Conservation (phyloP, 345 rosid species). For the rapeseed (Brassica napus) region DNA sequence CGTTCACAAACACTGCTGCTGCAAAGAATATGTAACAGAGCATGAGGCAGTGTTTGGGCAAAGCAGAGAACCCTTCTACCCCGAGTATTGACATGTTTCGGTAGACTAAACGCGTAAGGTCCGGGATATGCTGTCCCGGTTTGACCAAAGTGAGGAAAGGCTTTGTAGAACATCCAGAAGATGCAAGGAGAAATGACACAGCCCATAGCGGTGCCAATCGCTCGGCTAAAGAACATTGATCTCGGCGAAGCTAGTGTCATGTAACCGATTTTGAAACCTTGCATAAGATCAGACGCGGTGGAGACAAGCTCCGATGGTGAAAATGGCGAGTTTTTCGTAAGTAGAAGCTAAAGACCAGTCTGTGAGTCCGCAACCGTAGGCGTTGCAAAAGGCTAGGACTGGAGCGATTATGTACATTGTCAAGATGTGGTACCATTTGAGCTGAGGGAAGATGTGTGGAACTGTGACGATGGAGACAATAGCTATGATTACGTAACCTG, state of each 20-base stretch:
- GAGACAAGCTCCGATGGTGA: slow-evolving; percentile 65
- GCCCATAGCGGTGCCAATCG: slow-evolving; percentile 75
- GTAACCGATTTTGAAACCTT: slow-evolving; percentile 82
- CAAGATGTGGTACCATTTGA: slow-evolving; percentile 63
- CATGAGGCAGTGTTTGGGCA: slow-evolving; percentile 61
- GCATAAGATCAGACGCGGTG: slow-evolving; percentile 73
- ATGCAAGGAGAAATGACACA: slow-evolving; percentile 66
- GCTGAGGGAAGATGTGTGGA: slow-evolving; percentile 62
- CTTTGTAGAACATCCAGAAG: slow-evolving; percentile 79
- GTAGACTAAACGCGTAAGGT: slow-evolving; percentile 53
- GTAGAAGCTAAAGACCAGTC: slow-evolving; percentile 78
- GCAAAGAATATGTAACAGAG: slow-evolving; percentile 57
- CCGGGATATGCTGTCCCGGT: slow-evolving; percentile 50
- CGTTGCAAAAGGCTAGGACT: slow-evolving; percentile 62
- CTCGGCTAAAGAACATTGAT: slow-evolving; percentile 71
- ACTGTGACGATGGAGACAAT: slow-evolving; percentile 46
- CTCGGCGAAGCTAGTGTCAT: slow-evolving; percentile 71
- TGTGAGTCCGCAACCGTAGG: slow-evolving; percentile 73
- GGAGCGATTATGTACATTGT: slow-evolving; percentile 63
- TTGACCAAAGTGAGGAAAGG: slow-evolving; percentile 50
- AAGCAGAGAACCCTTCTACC: slow-evolving; percentile 59
- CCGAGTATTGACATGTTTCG: slow-evolving; percentile 62
- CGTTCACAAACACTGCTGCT: slow-evolving; percentile 53
- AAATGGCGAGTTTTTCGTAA: slow-evolving; percentile 72
- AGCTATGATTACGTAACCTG: slow-evolving; percentile 53